These are phyloP conservation scores for Bassia scoparia DNA, from an alignment of 148 eudicot species.

Conservation along the genomic window DNA sequence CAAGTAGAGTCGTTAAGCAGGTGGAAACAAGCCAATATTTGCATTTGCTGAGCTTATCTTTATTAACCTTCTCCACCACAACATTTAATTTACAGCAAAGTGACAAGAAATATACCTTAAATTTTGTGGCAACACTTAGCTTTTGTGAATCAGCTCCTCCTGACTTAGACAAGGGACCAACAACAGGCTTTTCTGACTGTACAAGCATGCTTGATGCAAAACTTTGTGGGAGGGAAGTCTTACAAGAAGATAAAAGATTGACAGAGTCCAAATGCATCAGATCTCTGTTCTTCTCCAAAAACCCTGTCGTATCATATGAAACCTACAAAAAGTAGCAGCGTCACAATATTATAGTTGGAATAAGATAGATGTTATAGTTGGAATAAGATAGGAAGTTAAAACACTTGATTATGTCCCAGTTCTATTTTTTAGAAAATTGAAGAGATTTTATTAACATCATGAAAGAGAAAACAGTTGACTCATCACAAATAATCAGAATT, in stretches of 20 bases:
- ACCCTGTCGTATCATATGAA: constrained; percentile 81
- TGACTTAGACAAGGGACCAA: constrained; percentile 73
- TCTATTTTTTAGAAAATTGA: background rate
- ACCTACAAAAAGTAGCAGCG: constrained; percentile 45
- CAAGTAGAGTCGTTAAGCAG: background rate
- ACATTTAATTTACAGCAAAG: background rate
- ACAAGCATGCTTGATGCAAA: constrained; percentile 81
- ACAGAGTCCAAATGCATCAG: constrained; percentile 71
- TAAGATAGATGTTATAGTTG: background rate
- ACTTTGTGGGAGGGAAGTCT: constrained; percentile 58
- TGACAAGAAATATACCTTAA: constrained; percentile 56
- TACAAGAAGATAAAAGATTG: constrained; percentile 81
- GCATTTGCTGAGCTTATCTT: background rate
- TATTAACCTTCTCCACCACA: background rate
- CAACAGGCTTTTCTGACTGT: constrained; percentile 81
- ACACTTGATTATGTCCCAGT: background rate
- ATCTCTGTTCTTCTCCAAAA: constrained; percentile 94
- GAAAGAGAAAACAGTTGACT: background rate
- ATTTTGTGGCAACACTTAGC: constrained; percentile 84
- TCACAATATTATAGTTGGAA: background rate
- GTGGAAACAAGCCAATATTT: background rate
- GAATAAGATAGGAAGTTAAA: constrained; percentile 5
- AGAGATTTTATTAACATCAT: background rate
- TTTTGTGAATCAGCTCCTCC: constrained; percentile 99
- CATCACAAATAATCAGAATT: background rate